Evolutionary conservation across 805 yeast genomes (phyloP).

Genomic region (Candida michaelii): DNA sequence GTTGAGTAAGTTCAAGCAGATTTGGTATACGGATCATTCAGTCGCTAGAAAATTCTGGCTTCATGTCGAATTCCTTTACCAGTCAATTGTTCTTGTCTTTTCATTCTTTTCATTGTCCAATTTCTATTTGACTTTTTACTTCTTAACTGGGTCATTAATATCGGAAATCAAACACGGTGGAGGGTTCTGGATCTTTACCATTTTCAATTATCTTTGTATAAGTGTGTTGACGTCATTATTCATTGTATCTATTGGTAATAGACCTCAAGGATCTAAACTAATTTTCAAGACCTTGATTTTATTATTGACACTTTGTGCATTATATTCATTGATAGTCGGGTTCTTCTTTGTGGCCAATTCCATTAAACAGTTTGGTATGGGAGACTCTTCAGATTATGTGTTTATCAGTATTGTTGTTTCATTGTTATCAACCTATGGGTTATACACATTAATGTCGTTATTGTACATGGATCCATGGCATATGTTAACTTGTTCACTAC

Average conservation of each 20-base stretch:
- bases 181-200: slow-evolving; percentile 79
- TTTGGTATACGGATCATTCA: slow-evolving; percentile 80
- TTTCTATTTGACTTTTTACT: slow-evolving; percentile 88
- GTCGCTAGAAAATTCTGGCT: slow-evolving; percentile 65
- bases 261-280: slow-evolving; percentile 93
- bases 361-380: slow-evolving; percentile 39
- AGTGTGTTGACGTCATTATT: slow-evolving; percentile 85
- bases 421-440: slow-evolving; percentile 85
- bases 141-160: slow-evolving; percentile 80
- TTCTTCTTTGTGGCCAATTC: slow-evolving; percentile 71
- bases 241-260: slow-evolving; percentile 91
- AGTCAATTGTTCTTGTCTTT: slow-evolving; percentile 73
- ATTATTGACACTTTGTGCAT: slow-evolving; percentile 72
- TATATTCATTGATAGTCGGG: slow-evolving; percentile 80
- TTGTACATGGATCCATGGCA: slow-evolving; percentile 97
- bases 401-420: slow-evolving; percentile 82
- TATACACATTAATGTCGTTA: slow-evolving; percentile 78
- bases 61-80: slow-evolving; percentile 80
- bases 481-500: slow-evolving; percentile 79
- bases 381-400: slow-evolving; percentile 44
- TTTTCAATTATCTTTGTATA: slow-evolving; percentile 81
- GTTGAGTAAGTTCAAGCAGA: slow-evolving; percentile 67
- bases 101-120: slow-evolving; percentile 92
- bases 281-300: slow-evolving; percentile 73
- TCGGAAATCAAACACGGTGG: slow-evolving; percentile 26